Evolutionary conservation across 1,284 basidiomycete species (phyloP).

Genomic region (Pyrrhoderma noxium): DNA sequence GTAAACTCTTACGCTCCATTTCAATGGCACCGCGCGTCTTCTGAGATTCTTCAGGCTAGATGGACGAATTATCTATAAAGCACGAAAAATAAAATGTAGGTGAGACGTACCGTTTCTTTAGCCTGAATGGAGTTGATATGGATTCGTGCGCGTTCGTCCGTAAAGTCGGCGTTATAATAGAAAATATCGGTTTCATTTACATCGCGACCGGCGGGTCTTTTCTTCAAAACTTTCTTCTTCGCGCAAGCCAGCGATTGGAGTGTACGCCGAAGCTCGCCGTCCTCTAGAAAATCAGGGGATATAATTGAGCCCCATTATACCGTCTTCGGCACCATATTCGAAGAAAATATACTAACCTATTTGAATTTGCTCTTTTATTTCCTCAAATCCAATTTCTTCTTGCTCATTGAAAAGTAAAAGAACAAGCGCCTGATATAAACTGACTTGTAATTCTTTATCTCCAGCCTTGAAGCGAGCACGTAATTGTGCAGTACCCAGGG

Average conservation of each 20-base stretch:
- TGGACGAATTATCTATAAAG: not conserved
- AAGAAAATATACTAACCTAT: slow-evolving; percentile 51
- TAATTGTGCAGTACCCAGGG: slow-evolving; percentile 72
- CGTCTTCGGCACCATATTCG: not conserved
- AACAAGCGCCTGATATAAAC: slow-evolving; percentile 83
- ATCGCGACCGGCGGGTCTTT: slow-evolving; percentile 74
- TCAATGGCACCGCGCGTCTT: slow-evolving; percentile 82
- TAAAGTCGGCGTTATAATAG: slow-evolving; percentile 77
- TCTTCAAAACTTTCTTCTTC: slow-evolving; percentile 83
- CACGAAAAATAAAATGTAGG: slow-evolving; percentile 1
- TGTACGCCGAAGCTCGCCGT: slow-evolving; percentile 70
- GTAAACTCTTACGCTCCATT: slow-evolving; percentile 75
- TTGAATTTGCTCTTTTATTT: slow-evolving; percentile 65
- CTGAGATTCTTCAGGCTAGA: slow-evolving; percentile 77
- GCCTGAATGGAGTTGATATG: slow-evolving; percentile 97
- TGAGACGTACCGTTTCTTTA: slow-evolving; percentile 68
- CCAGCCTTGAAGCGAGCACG: slow-evolving; percentile 63
- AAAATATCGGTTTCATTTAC: slow-evolving; percentile 77
- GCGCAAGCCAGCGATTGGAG: slow-evolving; percentile 91
- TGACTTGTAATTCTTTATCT: slow-evolving; percentile 84
- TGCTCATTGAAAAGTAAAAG: slow-evolving; percentile 86
- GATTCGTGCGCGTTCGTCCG: slow-evolving; percentile 72
- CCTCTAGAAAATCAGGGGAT: slow-evolving; percentile 39
- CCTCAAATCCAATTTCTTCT: slow-evolving; percentile 51
- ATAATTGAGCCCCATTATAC: not conserved